phyloP scores from a whole-genome alignment of 2,329 filamentous ascomycete species.

The Xylariaceae sp. region DNA sequence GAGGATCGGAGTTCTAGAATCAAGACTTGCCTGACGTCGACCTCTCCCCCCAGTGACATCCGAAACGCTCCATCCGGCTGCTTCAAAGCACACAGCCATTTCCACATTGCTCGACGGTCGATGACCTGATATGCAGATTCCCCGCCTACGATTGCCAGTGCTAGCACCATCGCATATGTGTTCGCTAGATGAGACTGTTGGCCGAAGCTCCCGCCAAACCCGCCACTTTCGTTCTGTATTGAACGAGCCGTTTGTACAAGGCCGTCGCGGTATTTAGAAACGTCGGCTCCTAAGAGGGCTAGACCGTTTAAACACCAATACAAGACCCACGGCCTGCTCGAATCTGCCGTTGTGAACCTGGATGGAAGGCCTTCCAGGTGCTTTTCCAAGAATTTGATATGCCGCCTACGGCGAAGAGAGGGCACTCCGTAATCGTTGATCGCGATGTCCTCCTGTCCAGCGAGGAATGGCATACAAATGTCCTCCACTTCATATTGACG shows the following conservation, averaged over 20 bases:
- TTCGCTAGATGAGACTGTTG: slow-evolving; percentile 85
- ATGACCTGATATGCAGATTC: slow-evolving; percentile 69
- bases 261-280: slow-evolving; percentile 60
- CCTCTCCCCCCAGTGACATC: slow-evolving; percentile 80
- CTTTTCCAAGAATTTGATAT: slow-evolving; percentile 59
- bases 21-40: slow-evolving; percentile 72
- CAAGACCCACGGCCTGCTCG: slow-evolving; percentile 86
- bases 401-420: slow-evolving; percentile 60
- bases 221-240: slow-evolving; percentile 78
- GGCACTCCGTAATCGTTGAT: slow-evolving; percentile 73
- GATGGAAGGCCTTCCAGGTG: slow-evolving; percentile 60
- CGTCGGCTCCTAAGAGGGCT: slow-evolving; percentile 70
- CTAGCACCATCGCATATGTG: slow-evolving; percentile 79
- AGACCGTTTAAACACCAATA: slow-evolving; percentile 87
- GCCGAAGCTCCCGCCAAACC: slow-evolving; percentile 90
- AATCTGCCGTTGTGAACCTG: slow-evolving; percentile 70
- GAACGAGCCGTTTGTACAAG: slow-evolving; percentile 71
- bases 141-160: slow-evolving; percentile 73
- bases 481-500: slow-evolving; percentile 66
- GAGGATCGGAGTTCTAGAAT: slow-evolving; percentile 9
- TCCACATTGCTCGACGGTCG: slow-evolving; percentile 83
- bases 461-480: slow-evolving; percentile 66
- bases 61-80: slow-evolving; percentile 85
- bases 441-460: slow-evolving; percentile 43
- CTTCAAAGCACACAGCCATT: slow-evolving; percentile 83